Conservation (phyloP, 805 yeast genomes). For the Monosporozyma servazzii region DNA sequence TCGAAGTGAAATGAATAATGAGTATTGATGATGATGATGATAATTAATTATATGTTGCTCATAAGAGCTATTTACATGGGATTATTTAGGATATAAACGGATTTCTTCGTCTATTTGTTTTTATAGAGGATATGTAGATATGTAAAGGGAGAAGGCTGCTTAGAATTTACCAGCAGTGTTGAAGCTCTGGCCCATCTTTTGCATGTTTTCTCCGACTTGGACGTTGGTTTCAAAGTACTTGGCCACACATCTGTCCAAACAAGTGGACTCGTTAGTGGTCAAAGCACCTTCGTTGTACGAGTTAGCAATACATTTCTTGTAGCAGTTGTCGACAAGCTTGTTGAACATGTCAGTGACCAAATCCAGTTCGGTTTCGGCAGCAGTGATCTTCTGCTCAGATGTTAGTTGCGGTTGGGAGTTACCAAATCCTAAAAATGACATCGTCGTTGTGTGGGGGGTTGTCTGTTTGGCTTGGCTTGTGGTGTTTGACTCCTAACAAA, state of each 20-base stretch:
- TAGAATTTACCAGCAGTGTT: slow-evolving; percentile 28
- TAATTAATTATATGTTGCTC: neutral
- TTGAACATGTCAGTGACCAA: slow-evolving; percentile 98
- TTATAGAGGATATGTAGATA: neutral
- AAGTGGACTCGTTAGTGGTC: slow-evolving; percentile 69
- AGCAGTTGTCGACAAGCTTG: slow-evolving; percentile 81
- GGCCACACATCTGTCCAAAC: slow-evolving; percentile 92
- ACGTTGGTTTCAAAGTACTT: slow-evolving; percentile 92
- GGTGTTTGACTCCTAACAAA: neutral
- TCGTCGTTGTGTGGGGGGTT: slow-evolving; percentile 14
- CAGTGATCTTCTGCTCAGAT: slow-evolving; percentile 68
- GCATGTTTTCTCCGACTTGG: slow-evolving; percentile 79
- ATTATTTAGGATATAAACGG: neutral
- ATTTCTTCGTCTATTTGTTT: neutral
- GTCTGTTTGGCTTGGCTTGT: neutral
- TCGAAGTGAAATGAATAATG: too few species aligned
- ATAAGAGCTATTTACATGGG: slow-evolving; percentile 1
- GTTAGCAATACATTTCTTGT: slow-evolving; percentile 68
- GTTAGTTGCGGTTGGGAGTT: slow-evolving; percentile 64
- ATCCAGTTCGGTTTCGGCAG: slow-evolving; percentile 95
- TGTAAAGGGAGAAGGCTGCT: neutral
- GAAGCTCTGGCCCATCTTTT: slow-evolving; percentile 40
- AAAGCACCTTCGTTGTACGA: slow-evolving; percentile 65
- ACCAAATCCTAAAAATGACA: slow-evolving; percentile 72
- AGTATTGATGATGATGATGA: neutral